Evolutionary conservation across 228 moss, liverwort and hornwort species (phyloP).

Genomic region (Sphagnum fallax): DNA sequence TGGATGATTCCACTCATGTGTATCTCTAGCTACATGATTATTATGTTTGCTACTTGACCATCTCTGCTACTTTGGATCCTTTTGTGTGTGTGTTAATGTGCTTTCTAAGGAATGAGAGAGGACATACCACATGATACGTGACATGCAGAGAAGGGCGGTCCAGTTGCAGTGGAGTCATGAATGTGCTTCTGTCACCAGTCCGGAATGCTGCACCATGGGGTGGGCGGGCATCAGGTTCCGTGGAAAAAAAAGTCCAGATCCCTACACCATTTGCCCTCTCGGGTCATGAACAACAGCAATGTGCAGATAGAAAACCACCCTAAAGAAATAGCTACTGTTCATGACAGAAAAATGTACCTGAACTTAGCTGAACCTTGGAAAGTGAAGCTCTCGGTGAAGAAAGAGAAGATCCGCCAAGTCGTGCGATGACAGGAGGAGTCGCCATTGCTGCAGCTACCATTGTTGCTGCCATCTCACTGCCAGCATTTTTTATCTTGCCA

Average conservation of each 20-base stretch:
- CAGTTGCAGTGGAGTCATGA: slow-evolving; percentile 29
- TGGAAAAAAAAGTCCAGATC: not conserved
- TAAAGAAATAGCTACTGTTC: no score
- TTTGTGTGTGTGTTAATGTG: no score
- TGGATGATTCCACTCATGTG: no score
- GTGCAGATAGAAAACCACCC: no score
- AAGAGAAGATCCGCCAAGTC: slow-evolving; percentile 63
- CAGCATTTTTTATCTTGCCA: no score
- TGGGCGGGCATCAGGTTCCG: no score
- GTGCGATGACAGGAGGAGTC: slow-evolving; percentile 62
- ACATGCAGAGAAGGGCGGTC: slow-evolving; percentile 49
- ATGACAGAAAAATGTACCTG: slow-evolving; percentile 22
- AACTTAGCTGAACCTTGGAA: slow-evolving; percentile 59
- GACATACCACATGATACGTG: slow-evolving; percentile 61
- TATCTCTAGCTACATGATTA: no score
- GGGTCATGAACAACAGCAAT: no score
- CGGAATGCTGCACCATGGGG: slow-evolving; percentile 51
- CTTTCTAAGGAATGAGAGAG: no score
- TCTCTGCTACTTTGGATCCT: no score
- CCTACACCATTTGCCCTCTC: no score
- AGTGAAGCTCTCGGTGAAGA: slow-evolving; percentile 33
- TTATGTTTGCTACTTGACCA: no score
- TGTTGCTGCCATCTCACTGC: slow-evolving; percentile 48
- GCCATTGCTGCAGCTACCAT: slow-evolving; percentile 57
- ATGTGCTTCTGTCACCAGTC: slow-evolving; percentile 28